Base-by-base conservation (phyloP, 305 asterid species). In the Solanum hybrid region DNA sequence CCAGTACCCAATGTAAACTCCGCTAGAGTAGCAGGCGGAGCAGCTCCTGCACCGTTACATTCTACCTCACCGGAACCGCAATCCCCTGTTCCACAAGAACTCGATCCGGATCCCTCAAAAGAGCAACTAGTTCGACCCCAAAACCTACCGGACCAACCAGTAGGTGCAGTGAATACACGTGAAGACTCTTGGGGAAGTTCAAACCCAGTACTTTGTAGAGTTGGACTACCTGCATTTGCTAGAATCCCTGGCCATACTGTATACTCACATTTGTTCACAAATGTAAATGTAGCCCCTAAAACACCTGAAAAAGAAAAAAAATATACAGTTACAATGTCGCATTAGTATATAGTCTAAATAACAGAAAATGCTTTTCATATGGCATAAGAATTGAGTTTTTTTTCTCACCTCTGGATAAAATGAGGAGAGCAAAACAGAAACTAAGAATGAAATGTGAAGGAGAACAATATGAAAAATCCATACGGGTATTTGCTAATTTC, bases 241-340 rank as follows among this genome's bases (percentile, higher is more conserved):
- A 97, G 95, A 91, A 95, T 90, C 26, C 99, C 99, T 20, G 99
- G 99, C 98, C 98, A 97, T n/a, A 97, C 98, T 16, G 98, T 94
- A 93, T 93, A 90, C 89, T 92, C 96, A 90, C 99, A 97, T 87
- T 92, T 96, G 98, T 96, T 97, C 71, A 93, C 95, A 87, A 97
- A 96, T 86, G 98, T 97, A 93, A 97, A 96, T 64, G 99, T 95
- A 36, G 98, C 93, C 86, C 96, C 99, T 82, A 85, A 80, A 16
- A 93, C 97, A 88, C 92, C 98, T 97, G 93, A 57, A 57, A 31
- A 36, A 12, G 40, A 39, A 26, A 26, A 26, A 12, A 88, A 36
- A 39, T 31, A 77, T 22, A 69, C 26, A 26, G 42, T 29, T 0
- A 20, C 0, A 46, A 18, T 40, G 26, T 20, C 26, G 20, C 35